phyloP scores from a whole-genome alignment of 305 asterid species.

The Stenogyne calaminthoides region DNA sequence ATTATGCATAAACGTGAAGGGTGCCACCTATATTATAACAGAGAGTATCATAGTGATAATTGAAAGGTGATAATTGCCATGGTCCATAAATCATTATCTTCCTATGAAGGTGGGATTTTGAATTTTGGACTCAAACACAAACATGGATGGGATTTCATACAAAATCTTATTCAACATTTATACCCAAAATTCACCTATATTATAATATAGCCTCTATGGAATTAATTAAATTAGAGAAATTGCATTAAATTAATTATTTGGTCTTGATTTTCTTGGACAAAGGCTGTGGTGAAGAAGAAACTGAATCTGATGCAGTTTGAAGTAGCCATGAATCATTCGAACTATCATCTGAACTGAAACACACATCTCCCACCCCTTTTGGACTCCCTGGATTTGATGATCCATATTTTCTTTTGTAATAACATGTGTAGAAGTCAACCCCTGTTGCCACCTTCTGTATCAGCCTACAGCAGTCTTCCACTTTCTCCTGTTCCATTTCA shows the following conservation, averaged over 20 bases:
- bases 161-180: constrained; percentile 43
- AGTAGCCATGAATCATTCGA: constrained; percentile 43
- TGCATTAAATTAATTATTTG: constrained; percentile 8
- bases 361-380: constrained; percentile 71
- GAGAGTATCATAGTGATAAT: no score
- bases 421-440: constrained; percentile 38
- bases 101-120: constrained; percentile 13
- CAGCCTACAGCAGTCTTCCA: constrained; percentile 65
- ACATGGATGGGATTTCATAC: constrained; percentile 41
- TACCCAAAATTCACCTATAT: constrained; percentile 26
- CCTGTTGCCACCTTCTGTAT: constrained; percentile 56
- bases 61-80: constrained; percentile 6
- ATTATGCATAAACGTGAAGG: no score
- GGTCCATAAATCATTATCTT: constrained; percentile 24
- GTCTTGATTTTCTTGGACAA: constrained; percentile 50
- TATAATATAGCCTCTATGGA: constrained; percentile 6
- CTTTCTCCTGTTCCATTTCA: constrained; percentile 58
- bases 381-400: constrained; percentile 60
- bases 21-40: no score
- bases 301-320: constrained; percentile 29
- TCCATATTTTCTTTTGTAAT: constrained; percentile 58
- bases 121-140: constrained; percentile 29
- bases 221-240: constrained; percentile 6
- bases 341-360: constrained; percentile 60
- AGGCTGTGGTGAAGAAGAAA: constrained; percentile 72